Conservation (phyloP, 768 basidiomycete genomes). For the Artomyces pyxidatus region DNA sequence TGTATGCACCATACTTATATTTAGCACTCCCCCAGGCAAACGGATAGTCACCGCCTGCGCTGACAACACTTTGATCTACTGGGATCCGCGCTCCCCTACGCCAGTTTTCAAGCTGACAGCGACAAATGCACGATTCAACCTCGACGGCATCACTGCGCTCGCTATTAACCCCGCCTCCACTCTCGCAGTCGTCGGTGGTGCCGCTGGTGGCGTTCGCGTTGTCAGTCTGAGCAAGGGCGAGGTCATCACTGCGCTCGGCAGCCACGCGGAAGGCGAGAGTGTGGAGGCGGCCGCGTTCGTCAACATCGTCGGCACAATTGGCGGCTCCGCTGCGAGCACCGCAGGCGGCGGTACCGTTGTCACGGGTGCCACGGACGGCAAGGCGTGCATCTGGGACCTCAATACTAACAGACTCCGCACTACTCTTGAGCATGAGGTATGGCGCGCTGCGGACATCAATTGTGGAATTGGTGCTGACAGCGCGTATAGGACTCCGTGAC, state of each 20-base stretch:
- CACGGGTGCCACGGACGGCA: slow-evolving; percentile 90
- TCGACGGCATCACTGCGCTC: slow-evolving; percentile 81
- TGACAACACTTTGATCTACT: slow-evolving; percentile 75
- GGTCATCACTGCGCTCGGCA: slow-evolving; percentile 66
- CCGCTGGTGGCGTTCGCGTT: slow-evolving; percentile 77
- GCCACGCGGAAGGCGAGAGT: slow-evolving; percentile 82
- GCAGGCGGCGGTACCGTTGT: slow-evolving; percentile 58
- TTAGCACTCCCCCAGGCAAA: slow-evolving; percentile 51
- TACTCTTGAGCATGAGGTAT: slow-evolving; percentile 75
- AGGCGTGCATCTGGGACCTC: slow-evolving; percentile 92
- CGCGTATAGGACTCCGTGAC: slow-evolving; percentile 79
- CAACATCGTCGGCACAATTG: slow-evolving; percentile 54
- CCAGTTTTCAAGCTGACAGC: slow-evolving; percentile 78
- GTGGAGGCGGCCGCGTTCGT: slow-evolving; percentile 83
- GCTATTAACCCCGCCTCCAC: slow-evolving; percentile 82
- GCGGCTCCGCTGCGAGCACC: slow-evolving; percentile 42
- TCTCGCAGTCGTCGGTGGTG: slow-evolving; percentile 85
- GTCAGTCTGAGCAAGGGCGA: slow-evolving; percentile 84
- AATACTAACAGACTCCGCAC: slow-evolving; percentile 76
- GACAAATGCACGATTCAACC: slow-evolving; percentile 62
- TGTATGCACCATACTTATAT: background rate
- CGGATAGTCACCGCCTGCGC: slow-evolving; percentile 81
- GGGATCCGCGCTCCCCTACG: slow-evolving; percentile 78
- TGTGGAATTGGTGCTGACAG: background rate
- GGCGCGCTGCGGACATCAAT: slow-evolving; percentile 11